These are phyloP conservation scores for Colletotrichum chlorophyti DNA, from an alignment of 2,329 filamentous ascomycete genomes.

Conservation along the genomic window DNA sequence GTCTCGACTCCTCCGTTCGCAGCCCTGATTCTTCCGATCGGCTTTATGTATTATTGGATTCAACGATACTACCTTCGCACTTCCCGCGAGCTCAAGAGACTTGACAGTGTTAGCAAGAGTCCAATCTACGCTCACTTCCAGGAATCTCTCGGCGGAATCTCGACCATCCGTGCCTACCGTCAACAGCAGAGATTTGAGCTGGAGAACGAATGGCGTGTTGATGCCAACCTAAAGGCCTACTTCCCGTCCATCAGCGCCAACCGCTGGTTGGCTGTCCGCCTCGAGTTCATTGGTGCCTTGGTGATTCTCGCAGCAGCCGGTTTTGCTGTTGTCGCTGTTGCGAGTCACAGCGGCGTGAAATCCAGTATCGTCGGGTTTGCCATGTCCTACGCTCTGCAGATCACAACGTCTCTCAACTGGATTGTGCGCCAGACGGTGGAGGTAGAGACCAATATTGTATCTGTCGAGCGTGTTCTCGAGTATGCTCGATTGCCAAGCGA, in stretches of 20 bases:
- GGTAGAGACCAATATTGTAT: constrained; percentile 99
- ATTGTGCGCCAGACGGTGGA: constrained; percentile 98
- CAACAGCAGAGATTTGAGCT: constrained; percentile 86
- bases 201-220: constrained; percentile 97
- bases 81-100: constrained; percentile 92
- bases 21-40: constrained; percentile 80
- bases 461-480: constrained; percentile 95
- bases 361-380: constrained; percentile 86
- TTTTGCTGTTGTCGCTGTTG: constrained; percentile 82
- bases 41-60: constrained; percentile 85
- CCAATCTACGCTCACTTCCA: constrained; percentile 99
- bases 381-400: constrained; percentile 97
- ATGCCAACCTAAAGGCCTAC: constrained; percentile 92
- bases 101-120: constrained; percentile 94
- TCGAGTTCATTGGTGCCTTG: constrained; percentile 93
- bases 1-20: constrained; percentile 82
- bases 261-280: constrained; percentile 90
- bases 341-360: constrained; percentile 67
- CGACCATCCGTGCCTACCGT: constrained; percentile 92
- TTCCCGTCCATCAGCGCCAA: constrained; percentile 95
- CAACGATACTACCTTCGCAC: constrained; percentile 97
- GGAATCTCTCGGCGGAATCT: constrained; percentile 91
- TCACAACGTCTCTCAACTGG: constrained; percentile 98
- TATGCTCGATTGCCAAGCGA: constrained; percentile 92
- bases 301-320: constrained; percentile 90